phyloP scores from a whole-genome alignment of 1,139 yeast genomes.

The Nematodospora anomalae region DNA sequence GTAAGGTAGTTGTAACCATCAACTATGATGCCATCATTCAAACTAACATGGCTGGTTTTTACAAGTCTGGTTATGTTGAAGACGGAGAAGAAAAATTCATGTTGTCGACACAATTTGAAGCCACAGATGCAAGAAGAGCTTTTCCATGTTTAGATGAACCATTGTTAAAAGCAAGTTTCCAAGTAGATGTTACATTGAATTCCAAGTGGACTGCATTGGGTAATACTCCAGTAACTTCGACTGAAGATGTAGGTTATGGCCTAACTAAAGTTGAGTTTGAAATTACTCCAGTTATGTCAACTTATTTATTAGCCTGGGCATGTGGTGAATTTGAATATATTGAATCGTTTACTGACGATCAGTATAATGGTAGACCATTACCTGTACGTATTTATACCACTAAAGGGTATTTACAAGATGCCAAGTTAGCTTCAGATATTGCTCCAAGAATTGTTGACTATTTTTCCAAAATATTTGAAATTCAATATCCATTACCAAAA shows the following conservation, averaged over 20 bases:
- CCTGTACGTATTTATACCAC: constrained; percentile 76
- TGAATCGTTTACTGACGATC: constrained; percentile 45
- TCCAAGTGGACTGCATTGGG: constrained; percentile 65
- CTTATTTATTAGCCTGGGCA: constrained; percentile 76
- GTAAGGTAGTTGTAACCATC: constrained; percentile 29
- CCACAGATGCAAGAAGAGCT: constrained; percentile 82
- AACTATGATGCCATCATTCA: constrained; percentile 51
- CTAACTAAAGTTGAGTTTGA: constrained; percentile 34
- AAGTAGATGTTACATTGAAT: constrained; percentile 58
- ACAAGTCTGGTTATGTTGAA: constrained; percentile 69
- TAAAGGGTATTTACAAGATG: constrained; percentile 54
- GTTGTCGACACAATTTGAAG: constrained; percentile 84
- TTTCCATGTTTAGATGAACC: constrained; percentile 87
- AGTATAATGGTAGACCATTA: constrained; percentile 53
- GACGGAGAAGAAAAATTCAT: constrained; percentile 62
- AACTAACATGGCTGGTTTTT: constrained; percentile 72
- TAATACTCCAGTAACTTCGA: constrained; percentile 59
- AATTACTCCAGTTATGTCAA: constrained; percentile 69
- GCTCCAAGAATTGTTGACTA: constrained; percentile 68
- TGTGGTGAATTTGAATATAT: constrained; percentile 74
- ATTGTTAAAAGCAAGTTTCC: constrained; percentile 69
- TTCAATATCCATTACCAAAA: constrained; percentile 72
- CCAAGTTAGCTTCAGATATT: constrained; percentile 61
- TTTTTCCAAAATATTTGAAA: constrained; percentile 62
- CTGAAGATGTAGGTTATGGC: constrained; percentile 12